Evolutionary conservation across 2,329 filamentous ascomycete genomes (phyloP).

Genomic region (Metarhizium rileyi): DNA sequence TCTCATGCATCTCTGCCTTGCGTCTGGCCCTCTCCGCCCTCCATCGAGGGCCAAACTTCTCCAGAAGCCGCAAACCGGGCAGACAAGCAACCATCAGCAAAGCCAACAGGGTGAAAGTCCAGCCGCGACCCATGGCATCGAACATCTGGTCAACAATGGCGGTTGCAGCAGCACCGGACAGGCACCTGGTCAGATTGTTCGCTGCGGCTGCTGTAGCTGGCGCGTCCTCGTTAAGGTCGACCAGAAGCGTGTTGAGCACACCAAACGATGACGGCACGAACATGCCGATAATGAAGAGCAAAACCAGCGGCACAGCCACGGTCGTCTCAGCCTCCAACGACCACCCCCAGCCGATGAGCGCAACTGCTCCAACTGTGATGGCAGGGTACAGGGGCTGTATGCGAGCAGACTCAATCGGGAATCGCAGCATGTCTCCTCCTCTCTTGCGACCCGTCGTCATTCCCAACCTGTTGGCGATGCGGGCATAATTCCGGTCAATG

Average conservation of each 20-base stretch:
- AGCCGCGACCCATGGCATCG: slow-evolving; percentile 45
- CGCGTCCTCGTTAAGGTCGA: slow-evolving; percentile 51
- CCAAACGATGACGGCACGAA: slow-evolving; percentile 53
- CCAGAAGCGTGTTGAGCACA: slow-evolving; percentile 51
- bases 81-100: slow-evolving; percentile 38
- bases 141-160: slow-evolving; percentile 52
- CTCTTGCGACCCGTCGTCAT: slow-evolving; percentile 51
- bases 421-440: slow-evolving; percentile 38
- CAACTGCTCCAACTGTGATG: slow-evolving; percentile 41
- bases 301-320: slow-evolving; percentile 44
- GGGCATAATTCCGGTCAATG: slow-evolving; percentile 60
- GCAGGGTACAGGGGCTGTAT: slow-evolving; percentile 45
- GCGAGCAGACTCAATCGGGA: slow-evolving; percentile 46
- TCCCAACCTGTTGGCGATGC: slow-evolving; percentile 51
- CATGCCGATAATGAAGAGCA: slow-evolving; percentile 48
- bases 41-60: slow-evolving; percentile 38
- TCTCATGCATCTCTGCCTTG: background rate
- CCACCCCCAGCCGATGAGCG: slow-evolving; percentile 49
- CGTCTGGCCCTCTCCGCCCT: slow-evolving; percentile 38
- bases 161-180: slow-evolving; percentile 48
- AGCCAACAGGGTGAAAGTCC: slow-evolving; percentile 51
- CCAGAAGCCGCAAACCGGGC: slow-evolving; percentile 39
- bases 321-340: slow-evolving; percentile 39
- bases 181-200: slow-evolving; percentile 54
- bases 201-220: slow-evolving; percentile 54